phyloP scores from a whole-genome alignment of 2,329 filamentous ascomycete genomes.

The Epichloe typhina region DNA sequence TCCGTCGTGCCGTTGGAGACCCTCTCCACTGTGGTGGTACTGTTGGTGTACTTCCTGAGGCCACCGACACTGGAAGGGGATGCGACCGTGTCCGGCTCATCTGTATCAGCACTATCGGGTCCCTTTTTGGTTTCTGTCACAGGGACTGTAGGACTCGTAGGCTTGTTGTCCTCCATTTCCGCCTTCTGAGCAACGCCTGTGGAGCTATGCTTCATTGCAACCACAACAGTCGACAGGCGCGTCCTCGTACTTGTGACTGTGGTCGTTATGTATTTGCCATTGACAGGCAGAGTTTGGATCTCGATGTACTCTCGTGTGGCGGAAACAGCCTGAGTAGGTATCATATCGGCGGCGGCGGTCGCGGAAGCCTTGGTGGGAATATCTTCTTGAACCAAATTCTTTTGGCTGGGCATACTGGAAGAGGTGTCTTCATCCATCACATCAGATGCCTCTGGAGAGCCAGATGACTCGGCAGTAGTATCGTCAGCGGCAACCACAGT shows the following conservation, averaged over 20 bases:
- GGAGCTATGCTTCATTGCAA: conserved; percentile 6
- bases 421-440: background rate
- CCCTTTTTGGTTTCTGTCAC: too few species aligned
- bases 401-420: background rate
- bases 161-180: conserved; percentile 1
- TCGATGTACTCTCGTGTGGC: background rate
- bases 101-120: too few species aligned
- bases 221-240: conserved; percentile 6
- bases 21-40: background rate
- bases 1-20: background rate
- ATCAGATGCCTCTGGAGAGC: background rate
- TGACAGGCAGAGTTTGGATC: conserved; percentile 3
- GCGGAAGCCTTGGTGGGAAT: background rate
- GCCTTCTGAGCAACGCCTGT: background rate
- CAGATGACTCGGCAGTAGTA: background rate
- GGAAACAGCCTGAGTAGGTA: background rate
- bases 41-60: background rate
- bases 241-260: conserved; percentile 10
- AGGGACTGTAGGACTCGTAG: too few species aligned
- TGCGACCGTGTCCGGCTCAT: background rate
- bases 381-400: background rate
- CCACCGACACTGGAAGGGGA: background rate
- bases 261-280: conserved; percentile 11
- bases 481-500: background rate
- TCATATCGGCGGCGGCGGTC: too few species aligned